Percentiles rank a stretch among this genome's conserved stretches.
phyloP scores from a whole-genome alignment of 1,284 basidiomycete species.

The Trichosporon faecale region DNA sequence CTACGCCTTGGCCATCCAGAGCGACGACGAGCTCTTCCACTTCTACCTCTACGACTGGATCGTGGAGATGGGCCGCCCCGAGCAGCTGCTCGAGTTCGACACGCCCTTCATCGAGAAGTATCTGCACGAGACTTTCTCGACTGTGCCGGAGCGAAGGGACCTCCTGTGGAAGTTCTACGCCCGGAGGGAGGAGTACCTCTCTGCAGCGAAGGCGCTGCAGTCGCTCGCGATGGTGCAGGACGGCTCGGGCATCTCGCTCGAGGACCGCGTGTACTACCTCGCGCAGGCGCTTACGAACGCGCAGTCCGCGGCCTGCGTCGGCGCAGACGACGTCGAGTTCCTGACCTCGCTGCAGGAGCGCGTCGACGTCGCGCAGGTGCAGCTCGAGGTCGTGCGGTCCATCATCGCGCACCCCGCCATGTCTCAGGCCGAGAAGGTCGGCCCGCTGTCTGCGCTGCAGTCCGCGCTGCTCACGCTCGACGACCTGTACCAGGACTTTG shows the following conservation, averaged over 20 bases:
- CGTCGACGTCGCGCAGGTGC: conserved; percentile 93
- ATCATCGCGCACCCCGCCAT: conserved; percentile 51
- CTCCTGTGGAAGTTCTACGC: conserved; percentile 96
- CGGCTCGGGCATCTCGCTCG: conserved; percentile 54
- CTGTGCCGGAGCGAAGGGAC: conserved; percentile 66
- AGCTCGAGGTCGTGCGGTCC: conserved; percentile 68
- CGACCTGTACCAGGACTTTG: conserved; percentile 78
- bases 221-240: conserved; percentile 63
- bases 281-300: conserved; percentile 93
- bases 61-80: conserved; percentile 71
- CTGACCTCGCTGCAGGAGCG: conserved; percentile 91
- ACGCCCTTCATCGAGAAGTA: conserved; percentile 69
- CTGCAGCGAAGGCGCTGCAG: conserved; percentile 83
- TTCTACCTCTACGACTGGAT: conserved; percentile 93
- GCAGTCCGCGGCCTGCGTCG: conserved; percentile 77
- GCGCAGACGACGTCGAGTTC: conserved; percentile 81
- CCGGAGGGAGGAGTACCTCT: conserved; percentile 76
- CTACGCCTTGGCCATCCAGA: conserved; percentile 66
- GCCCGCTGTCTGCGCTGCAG: conserved; percentile 61
- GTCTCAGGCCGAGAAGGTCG: conserved; percentile 57
- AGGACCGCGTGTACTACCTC: conserved; percentile 77
- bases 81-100: conserved; percentile 69
- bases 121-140: conserved; percentile 55
- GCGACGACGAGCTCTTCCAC: conserved; percentile 90
- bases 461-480: conserved; percentile 55